These are phyloP conservation scores for Lasiodiplodia hormozganensis DNA, from an alignment of 2,329 filamentous ascomycete genomes.

Conservation along the genomic window DNA sequence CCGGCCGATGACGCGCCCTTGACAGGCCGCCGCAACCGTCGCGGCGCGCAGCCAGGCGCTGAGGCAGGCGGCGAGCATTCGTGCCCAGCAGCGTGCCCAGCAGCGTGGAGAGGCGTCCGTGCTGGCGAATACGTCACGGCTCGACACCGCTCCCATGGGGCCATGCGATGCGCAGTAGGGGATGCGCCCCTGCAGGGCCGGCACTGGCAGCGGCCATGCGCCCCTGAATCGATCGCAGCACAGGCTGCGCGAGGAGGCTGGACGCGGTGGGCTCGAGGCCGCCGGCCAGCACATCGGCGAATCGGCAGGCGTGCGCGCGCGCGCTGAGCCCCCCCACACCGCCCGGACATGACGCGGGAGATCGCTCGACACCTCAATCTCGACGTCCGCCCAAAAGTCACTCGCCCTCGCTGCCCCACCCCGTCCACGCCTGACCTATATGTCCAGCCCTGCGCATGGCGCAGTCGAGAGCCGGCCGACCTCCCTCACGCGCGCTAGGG, in stretches of 20 bases:
- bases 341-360: conserved; percentile 24
- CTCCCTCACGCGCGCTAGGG: conserved; percentile 3
- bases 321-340: conserved; percentile 16
- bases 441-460: conserved; percentile 28
- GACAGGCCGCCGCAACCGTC: not conserved
- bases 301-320: not conserved
- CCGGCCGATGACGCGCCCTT: conserved; percentile 18
- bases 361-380: conserved; percentile 27
- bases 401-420: conserved; percentile 20
- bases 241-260: not conserved
- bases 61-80: not conserved
- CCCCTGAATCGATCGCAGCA: conserved; percentile 9
- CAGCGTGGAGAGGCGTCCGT: conserved; percentile 8
- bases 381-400: conserved; percentile 24
- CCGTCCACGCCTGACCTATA: conserved; percentile 17
- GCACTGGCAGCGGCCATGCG: not conserved
- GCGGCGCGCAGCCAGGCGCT: not conserved
- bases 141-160: conserved; percentile 18
- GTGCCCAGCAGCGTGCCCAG: conserved; percentile 11
- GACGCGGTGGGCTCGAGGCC: not conserved
- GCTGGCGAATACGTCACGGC: conserved; percentile 21
- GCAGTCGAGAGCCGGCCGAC: conserved; percentile 10
- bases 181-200: not conserved
- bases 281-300: conserved; percentile 19
- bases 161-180: not conserved